A percentile compares a stretch with the other conserved stretches of the same genome.
phyloP scores from a whole-genome alignment of 2,329 filamentous ascomycete species.

The Lachnellula occidentalis region DNA sequence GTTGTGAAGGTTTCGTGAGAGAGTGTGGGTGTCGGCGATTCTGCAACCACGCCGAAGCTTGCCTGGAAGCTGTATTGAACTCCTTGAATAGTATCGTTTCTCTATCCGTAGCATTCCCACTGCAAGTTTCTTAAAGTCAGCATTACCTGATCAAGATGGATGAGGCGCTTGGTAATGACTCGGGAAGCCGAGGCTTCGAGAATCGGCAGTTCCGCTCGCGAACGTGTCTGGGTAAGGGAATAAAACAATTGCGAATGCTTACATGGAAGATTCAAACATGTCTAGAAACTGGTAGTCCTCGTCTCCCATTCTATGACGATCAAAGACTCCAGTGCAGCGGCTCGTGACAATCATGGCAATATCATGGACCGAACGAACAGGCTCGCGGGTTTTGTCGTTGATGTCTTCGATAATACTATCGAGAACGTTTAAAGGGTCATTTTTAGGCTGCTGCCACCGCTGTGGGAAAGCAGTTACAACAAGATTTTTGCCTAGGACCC shows the following conservation, averaged over 20 bases:
- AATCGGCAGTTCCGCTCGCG: too few relatives aligned
- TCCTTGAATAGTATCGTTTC: constrained; percentile 24
- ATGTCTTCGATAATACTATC: constrained; percentile 31
- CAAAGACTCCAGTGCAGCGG: constrained; percentile 37
- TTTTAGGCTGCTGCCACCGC: constrained; percentile 39
- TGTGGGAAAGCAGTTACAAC: constrained; percentile 30
- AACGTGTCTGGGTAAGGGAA: too few relatives aligned
- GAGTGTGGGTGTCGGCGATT: constrained; percentile 17
- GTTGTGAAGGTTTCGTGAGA: constrained; percentile 12
- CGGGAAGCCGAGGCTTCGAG: too few relatives aligned
- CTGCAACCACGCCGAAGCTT: constrained; percentile 23
- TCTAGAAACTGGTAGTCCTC: constrained; percentile 27
- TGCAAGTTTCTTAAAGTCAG: too few relatives aligned
- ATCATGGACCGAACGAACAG: constrained; percentile 38
- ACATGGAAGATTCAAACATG: constrained; percentile 26
- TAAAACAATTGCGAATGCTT: too few relatives aligned
- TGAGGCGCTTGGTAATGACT: too few relatives aligned
- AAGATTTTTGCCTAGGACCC: constrained; percentile 34
- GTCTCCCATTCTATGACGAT: constrained; percentile 28
- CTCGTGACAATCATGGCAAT: constrained; percentile 39
- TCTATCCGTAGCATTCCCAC: constrained; percentile 21
- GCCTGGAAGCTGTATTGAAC: constrained; percentile 22
- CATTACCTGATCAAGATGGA: too few relatives aligned
- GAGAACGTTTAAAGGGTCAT: constrained; percentile 38
- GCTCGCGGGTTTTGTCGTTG: constrained; percentile 27